Base-by-base conservation (phyloP, 176 grass and related monocot genomes). In the Raddia distichophylla region DNA sequence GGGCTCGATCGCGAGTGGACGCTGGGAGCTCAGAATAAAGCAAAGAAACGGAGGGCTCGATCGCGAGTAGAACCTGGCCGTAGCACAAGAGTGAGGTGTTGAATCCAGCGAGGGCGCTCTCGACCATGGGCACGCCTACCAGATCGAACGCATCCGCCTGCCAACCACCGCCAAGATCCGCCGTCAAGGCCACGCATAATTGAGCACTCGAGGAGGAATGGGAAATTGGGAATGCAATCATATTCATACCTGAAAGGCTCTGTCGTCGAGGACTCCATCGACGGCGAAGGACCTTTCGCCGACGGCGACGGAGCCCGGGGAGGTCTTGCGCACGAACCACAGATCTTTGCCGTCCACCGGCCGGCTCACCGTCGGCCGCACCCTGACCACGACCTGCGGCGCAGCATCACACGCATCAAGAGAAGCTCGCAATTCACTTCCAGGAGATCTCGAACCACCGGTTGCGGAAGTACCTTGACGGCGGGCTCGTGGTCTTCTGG, bases 81-180 rank as follows among this genome's bases (percentile, higher is more conserved):
- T 93, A 99, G 69, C 90, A 99, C 34, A 99, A 82, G 19, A 99
- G 81, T 45, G 93, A 91, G 17, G 93, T 93, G 74, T 99, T 99
- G 79, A 89, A 95, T 77, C 96, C 96, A 40, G 93, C 93, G 10
- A 99, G 85, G 65, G 93, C 89, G 62, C 81, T 86, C 47, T 95
- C 83, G 33, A 99, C 86, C 70, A 90, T 71, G 51, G 96, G 96
- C 44, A 84, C 35, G 2, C 93, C 96, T 0, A 99, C 73, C 19
- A 77, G 80, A 55, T 93, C 69, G 76, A 95, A 99, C 16, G 90
- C 90, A 18, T 95, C 93, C 19, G 80, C 93, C 96, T 99, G 89
- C 80, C 54, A 84, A 42, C 8, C 74, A 56, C 54, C 74, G 56
- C 54, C 66, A 57, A 50, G 61, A 54, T 77, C 84, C 59, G 19